These are phyloP conservation scores for Triticum aestivum DNA, from an alignment of 176 grass and related monocot genomes.

Conservation along the genomic window IWGSC_CS_RefSeq_v2.1 NC_057809.1:288806929-288807428, in stretches of 20 bases:
- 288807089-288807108: conserved; percentile 29
- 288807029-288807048: conserved; percentile 1
- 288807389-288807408: conserved; percentile 9
- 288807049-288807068: background rate
- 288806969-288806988: conserved; percentile 29
- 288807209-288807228: conserved; percentile 84
- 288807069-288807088: background rate
- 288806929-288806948: background rate
- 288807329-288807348: conserved; percentile 65
- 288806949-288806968: background rate
- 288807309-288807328: conserved; percentile 71
- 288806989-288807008: background rate
- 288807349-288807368: conserved; percentile 77
- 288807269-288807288: conserved; percentile 85
- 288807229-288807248: conserved; percentile 70
- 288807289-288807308: conserved; percentile 80
- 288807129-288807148: conserved; percentile 82
- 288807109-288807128: conserved; percentile 44
- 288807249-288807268: conserved; percentile 64
- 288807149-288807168: conserved; percentile 61
- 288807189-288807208: conserved; percentile 84
- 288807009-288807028: background rate
- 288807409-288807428: background rate
- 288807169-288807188: conserved; percentile 76
- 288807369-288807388: conserved; percentile 57